Evolutionary conservation across 192 early-diverging fungal genomes (phyloP), one percentile per base, ranked within the genome.

Genomic region (Paraglomus brasilianum): DNA sequence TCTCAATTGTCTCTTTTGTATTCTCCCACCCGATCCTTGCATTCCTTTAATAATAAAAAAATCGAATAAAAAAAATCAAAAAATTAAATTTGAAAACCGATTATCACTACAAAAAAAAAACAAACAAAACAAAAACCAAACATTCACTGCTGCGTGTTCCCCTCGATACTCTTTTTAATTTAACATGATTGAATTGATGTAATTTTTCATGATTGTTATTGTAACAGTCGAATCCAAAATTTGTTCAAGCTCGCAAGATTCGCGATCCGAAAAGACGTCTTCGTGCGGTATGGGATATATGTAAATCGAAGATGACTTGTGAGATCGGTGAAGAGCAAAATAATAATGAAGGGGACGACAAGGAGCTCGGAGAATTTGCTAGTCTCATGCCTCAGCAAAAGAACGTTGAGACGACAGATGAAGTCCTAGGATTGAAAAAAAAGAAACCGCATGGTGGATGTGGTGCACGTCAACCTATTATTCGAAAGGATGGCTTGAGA

Each of bases 261-360:
- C 84, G 83, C 55, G 87, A 91, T 64, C 82, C 88, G n/a, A 90
- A 85, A 60, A 73, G 78, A 52, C 84, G 89, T 36, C 89, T 96
- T 73, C 83, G 91, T 61, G 89, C 84, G 43, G 92, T 96, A 19
- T 96, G 93, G 94, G 88, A 91, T 55, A 72, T 94, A 46, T 91
- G 89, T 77, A 95, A 95, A 81, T 74, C 74, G 44, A 90, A 89
- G 63, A 95, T 87, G 71, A 75, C 86, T 14, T 98, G 96, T 75
- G 92, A 92, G 59, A 84, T 83, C 21, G 81, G 86, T 41, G 87
- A 88, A 61, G 89, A 92, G 8, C 79, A 30, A 30, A 30, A 71
- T 15, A 81, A 89, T 17, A 74, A 71, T 49, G 83, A 85, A 44
- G 83, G 83, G 63, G 75, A 80, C n/a, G 75, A 81, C 39, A 81